Base-by-base conservation (phyloP, 106 monocot species). In the Platanthera guangdongensis region DNA sequence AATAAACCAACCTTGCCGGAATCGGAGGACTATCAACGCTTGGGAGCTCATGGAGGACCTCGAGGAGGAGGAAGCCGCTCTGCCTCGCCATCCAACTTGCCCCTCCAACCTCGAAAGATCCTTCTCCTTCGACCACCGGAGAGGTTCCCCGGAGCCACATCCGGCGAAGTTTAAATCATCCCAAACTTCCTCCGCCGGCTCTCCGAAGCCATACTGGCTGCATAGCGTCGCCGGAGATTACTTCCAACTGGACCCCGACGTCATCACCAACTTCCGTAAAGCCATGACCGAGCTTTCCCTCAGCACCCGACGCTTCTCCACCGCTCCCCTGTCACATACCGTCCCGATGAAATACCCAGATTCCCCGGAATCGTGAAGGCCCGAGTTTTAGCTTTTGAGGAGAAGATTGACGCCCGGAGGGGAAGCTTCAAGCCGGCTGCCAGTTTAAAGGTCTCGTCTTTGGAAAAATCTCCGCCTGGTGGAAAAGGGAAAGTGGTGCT, bases 31-130 rank as follows among this genome's bases (percentile, higher is more conserved):
- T 5, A 92, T 92, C 74, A 81, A 92, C 21, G 73, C 84, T 2
- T 89, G 92, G 92, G 92, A 92, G 73, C 86, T 92, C 55, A 89
- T 92, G 89, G 84, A 53, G 14, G 92, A 84, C 32, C 82, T 92
- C 4, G 91, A 91, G 9, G 90, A 88, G 74, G 50, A 21, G 18
- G 59, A 65, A 0, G 39, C 30, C 4, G 30, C 65, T 60, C 59
- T 18, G 59, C 59, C 59, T 60, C 59, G n/a, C 19, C 59, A 60
- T n/a, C 59, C 21, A 60, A 16, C 18, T 16, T 13, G 19, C 15
- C 54, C 63, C 7, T 7, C 71, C 21, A 47, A 12, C 50, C 53
- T 45, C 12, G 69, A 62, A 21, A 76, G 81, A 22, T 78, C 79
- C n/a, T 77, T 77, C 76, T 78, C 86, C 3, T 86, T 86, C 79